A percentile compares a stretch with the other conserved stretches of the same genome.
Conservation (phyloP, 495 filamentous ascomycete genomes). For the Trichodelitschia bisporula region DNA sequence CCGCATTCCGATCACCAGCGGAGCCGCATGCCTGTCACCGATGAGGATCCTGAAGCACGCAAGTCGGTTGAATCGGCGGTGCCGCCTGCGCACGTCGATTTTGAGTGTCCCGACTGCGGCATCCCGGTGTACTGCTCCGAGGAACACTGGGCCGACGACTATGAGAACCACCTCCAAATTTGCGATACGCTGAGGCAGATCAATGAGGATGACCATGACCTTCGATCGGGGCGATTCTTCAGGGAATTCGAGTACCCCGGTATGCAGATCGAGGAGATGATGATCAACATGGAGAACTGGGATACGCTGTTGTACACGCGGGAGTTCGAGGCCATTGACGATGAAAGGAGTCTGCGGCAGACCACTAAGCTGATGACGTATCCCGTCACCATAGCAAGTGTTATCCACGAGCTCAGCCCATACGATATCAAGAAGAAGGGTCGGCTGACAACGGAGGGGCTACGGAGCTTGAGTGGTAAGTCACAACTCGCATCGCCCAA, state of each 20-base stretch:
- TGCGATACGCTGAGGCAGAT: conserved; percentile 78
- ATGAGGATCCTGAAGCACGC: conserved; percentile 34
- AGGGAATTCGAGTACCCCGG: conserved; percentile 82
- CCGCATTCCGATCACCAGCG: conserved; percentile 65
- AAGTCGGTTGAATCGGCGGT: conserved; percentile 23
- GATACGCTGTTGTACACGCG: conserved; percentile 85
- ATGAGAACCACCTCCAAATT: conserved; percentile 70
- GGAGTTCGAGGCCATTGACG: conserved; percentile 69
- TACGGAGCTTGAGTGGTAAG: conserved; percentile 80
- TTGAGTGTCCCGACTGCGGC: conserved; percentile 92
- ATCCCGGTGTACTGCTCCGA: conserved; percentile 83
- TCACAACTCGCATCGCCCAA: conserved; percentile 4
- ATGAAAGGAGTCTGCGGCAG: conserved; percentile 67
- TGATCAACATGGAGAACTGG: conserved; percentile 97
- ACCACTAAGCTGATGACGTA: conserved; percentile 84
- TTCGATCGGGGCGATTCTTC: conserved; percentile 73
- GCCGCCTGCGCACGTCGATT: conserved; percentile 55
- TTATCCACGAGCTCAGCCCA: conserved; percentile 81
- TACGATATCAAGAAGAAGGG: conserved; percentile 50
- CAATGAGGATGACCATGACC: conserved; percentile 96
- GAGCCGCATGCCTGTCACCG: conserved; percentile 31
- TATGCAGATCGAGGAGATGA: conserved; percentile 67
- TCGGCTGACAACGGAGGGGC: conserved; percentile 59
- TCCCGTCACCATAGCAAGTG: conserved; percentile 69
- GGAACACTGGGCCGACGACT: conserved; percentile 86